These are phyloP conservation scores for Capronia americana DNA, from an alignment of 2,329 filamentous ascomycete species.

Conservation along the genomic window DNA sequence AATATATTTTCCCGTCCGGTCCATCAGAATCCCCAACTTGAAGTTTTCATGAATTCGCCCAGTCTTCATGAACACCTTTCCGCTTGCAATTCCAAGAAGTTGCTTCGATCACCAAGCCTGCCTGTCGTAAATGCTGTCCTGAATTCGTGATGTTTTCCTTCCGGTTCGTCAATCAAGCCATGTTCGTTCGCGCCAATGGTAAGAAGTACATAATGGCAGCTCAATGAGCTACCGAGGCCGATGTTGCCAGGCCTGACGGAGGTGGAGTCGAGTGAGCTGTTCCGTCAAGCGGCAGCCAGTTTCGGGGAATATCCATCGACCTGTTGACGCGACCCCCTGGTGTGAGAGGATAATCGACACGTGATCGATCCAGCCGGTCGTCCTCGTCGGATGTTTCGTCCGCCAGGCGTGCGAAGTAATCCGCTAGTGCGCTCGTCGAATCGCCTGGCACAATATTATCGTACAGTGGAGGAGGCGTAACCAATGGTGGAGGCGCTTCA, in stretches of 20 bases:
- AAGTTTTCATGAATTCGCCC: slow-evolving; percentile 3
- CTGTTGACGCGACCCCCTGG: slow-evolving; percentile 67
- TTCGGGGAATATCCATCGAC: slow-evolving; percentile 68
- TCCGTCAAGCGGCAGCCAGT: slow-evolving; percentile 57
- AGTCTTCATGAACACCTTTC: slow-evolving; percentile 12
- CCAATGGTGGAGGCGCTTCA: slow-evolving; percentile 72
- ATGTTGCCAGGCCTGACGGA: slow-evolving; percentile 24
- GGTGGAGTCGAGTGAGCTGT: slow-evolving; percentile 16
- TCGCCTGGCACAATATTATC: slow-evolving; percentile 73
- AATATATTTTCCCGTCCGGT: slow-evolving; percentile 5
- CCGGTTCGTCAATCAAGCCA: slow-evolving; percentile 22
- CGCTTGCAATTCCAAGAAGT: slow-evolving; percentile 13
- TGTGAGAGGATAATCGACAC: slow-evolving; percentile 66
- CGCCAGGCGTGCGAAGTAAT: slow-evolving; percentile 84
- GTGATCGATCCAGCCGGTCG: slow-evolving; percentile 50
- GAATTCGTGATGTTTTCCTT: slow-evolving; percentile 20
- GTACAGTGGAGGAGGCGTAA: slow-evolving; percentile 86
- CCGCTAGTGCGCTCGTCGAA: slow-evolving; percentile 73
- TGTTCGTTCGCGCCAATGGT: slow-evolving; percentile 12
- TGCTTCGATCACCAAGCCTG: slow-evolving; percentile 14
- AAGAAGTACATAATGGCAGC: slow-evolving; percentile 1
- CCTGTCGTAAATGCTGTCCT: slow-evolving; percentile 19
- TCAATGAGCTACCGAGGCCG: slow-evolving; percentile 32
- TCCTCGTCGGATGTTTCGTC: slow-evolving; percentile 70
- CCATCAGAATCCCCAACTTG: neutral